Evolutionary conservation across 2,329 filamentous ascomycete species (phyloP).

Genomic region (Neonectria neomacrospora): DNA sequence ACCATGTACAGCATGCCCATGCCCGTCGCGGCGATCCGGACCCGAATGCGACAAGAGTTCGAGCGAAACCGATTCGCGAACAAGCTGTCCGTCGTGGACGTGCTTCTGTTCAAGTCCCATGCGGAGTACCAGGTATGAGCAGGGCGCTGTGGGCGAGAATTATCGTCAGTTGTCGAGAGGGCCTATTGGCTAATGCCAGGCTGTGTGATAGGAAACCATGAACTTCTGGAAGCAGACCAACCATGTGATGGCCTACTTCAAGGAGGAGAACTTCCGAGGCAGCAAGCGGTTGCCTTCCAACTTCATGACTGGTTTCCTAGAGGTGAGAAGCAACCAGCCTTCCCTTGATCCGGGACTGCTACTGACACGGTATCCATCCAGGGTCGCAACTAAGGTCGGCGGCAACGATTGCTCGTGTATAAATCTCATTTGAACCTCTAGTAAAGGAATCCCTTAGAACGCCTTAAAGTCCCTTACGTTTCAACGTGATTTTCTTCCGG

Average conservation of each 20-base stretch:
- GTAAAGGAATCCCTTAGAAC: conserved; percentile 47
- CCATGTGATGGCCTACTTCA: conserved; percentile 97
- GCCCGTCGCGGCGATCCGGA: conserved; percentile 87
- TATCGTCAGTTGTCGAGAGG: conserved; percentile 56
- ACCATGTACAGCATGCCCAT: conserved; percentile 95
- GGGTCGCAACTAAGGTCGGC: conserved; percentile 65
- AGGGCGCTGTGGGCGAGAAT: conserved; percentile 65
- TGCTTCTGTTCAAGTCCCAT: conserved; percentile 90
- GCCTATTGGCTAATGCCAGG: conserved; percentile 29
- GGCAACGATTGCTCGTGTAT: conserved; percentile 48
- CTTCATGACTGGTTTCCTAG: conserved; percentile 95
- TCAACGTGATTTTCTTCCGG: conserved; percentile 35
- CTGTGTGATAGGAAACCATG: conserved; percentile 81
- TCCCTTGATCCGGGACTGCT: background rate
- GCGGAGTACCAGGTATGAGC: conserved; percentile 87
- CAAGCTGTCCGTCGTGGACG: conserved; percentile 88
- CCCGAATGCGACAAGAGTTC: conserved; percentile 96
- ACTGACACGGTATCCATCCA: conserved; percentile 46
- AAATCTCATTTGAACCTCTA: conserved; percentile 48
- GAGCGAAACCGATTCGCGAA: conserved; percentile 94
- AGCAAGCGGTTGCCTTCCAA: conserved; percentile 81
- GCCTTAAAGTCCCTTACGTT: conserved; percentile 45
- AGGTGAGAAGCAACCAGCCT: conserved; percentile 68
- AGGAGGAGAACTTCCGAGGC: conserved; percentile 82
- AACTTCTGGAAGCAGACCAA: conserved; percentile 99